phyloP scores from a whole-genome alignment of 139 green algal species.

The Coelastrella sp. region DNA sequence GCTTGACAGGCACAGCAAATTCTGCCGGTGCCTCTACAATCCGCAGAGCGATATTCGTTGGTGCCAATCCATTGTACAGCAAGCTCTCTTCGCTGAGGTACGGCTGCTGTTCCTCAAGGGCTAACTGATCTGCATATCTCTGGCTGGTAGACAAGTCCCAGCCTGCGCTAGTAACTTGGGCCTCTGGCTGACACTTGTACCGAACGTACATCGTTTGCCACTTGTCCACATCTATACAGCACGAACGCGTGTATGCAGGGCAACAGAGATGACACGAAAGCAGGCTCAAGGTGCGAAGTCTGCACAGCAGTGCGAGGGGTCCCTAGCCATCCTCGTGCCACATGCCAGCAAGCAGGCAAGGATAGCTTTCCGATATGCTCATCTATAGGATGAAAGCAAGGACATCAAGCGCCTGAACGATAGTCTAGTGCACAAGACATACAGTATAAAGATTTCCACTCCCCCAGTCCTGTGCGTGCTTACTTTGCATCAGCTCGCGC shows the following conservation, averaged over 20 bases:
- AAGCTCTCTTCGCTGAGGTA: conserved; percentile 47
- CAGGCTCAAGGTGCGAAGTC: not conserved
- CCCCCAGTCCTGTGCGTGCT: not conserved
- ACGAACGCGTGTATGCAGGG: not conserved
- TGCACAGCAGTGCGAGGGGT: not conserved
- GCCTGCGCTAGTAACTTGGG: conserved; percentile 46
- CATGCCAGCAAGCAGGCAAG: not conserved
- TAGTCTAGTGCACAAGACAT: not conserved
- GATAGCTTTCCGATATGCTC: not conserved
- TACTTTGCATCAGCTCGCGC: conserved; percentile 52
- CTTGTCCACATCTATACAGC: conserved; percentile 54
- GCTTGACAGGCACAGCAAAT: conserved; percentile 75
- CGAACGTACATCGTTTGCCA: conserved; percentile 67
- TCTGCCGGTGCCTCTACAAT: conserved; percentile 72
- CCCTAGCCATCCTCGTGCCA: not conserved
- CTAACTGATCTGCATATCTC: conserved; percentile 48
- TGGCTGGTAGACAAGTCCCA: conserved; percentile 56
- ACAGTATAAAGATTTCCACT: not conserved
- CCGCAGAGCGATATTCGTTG: conserved; percentile 54
- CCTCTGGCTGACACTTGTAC: conserved; percentile 57
- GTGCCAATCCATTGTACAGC: conserved; percentile 48
- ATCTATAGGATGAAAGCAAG: not conserved
- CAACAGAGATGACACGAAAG: not conserved
- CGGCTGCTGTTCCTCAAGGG: conserved; percentile 32
- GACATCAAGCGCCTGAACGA: not conserved